Evolutionary conservation across 169 alveolate genomes (phyloP), one percentile per base, ranked within the genome.

Genomic region (Eimeria praecox): DNA sequence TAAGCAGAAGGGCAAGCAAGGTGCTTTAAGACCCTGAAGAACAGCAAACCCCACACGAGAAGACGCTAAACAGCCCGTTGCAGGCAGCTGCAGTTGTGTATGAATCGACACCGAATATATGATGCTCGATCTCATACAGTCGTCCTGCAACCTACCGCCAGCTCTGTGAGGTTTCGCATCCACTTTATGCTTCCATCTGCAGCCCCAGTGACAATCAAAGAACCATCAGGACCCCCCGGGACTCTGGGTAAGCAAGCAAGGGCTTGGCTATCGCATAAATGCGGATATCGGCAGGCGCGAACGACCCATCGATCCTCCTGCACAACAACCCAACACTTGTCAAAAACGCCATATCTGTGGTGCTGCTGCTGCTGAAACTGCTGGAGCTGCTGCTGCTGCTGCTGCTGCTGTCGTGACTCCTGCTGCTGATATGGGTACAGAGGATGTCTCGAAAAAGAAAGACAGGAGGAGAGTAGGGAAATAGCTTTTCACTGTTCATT

Each of bases 211-310:
- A 85, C 92, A 85, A 85, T 69, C 75, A 49, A 85, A 52, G 92
- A 85, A 22, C 71, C 75, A 44, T 46, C 77, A 10, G 54, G 78
- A 35, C 92, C 92, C 64, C 92, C 92, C 6, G 92, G 92, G 38
- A 85, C 62, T 85, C 54, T 52, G 18, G 78, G 94, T 69, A 92
- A 75, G 24, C 66, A 87, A 33, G 95, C 92, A 0, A 92, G 73
- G 64, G 87, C 95, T n/a, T 87, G 95, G 30, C 71, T 62, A 71
- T 92, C 95, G 73, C 92, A 78, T 78, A 38, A 27, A 46, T 92
- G 95, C 33, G 95, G 95, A 54, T 62, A 92, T 33, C 90, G 90
- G 73, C 92, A 46, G 12, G 95, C 92, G 49, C 95, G 92, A 16
- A 80, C 92, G 0, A 62, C 92, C 95, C 95, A 92, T 40, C 87